Percentiles rank a stretch among this genome's conserved stretches.
Evolutionary conservation across 257 asterid genomes (phyloP).

Genomic region (Nicotiana attenuata): DNA sequence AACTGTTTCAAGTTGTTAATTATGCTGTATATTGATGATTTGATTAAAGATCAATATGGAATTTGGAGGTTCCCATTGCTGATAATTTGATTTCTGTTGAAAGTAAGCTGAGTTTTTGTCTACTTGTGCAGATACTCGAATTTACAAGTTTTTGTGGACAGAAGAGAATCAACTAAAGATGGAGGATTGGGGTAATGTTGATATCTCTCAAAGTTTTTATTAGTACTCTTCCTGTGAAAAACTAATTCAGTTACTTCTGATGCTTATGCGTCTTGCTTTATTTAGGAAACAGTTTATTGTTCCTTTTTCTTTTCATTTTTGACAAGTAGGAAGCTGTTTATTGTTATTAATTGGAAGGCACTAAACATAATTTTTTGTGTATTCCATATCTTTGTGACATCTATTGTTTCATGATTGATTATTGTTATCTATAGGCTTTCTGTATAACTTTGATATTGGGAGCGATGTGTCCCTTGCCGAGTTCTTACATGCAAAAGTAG

Average conservation of each 20-base stretch:
- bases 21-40: not conserved
- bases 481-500: not conserved
- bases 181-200: slow-evolving; percentile 80
- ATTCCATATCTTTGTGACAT: not conserved
- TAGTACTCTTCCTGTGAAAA: not conserved
- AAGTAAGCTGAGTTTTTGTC: not conserved
- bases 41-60: not conserved
- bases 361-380: not conserved
- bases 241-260: not conserved
- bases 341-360: not conserved
- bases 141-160: not conserved
- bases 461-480: not conserved
- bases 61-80: not conserved
- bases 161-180: slow-evolving; percentile 32
- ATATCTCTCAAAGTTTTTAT: not conserved
- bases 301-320: not conserved
- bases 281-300: not conserved
- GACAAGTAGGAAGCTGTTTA: not conserved
- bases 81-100: not conserved
- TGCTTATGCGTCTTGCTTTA: not conserved
- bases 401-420: not conserved
- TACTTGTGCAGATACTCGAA: slow-evolving; percentile 1
- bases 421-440: not conserved
- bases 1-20: not conserved
- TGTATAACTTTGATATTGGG: not conserved